Evolutionary conservation across 2,329 filamentous ascomycete genomes (phyloP), one percentile per base, ranked within the genome.

Genomic region (Lomentospora prolificans): DNA sequence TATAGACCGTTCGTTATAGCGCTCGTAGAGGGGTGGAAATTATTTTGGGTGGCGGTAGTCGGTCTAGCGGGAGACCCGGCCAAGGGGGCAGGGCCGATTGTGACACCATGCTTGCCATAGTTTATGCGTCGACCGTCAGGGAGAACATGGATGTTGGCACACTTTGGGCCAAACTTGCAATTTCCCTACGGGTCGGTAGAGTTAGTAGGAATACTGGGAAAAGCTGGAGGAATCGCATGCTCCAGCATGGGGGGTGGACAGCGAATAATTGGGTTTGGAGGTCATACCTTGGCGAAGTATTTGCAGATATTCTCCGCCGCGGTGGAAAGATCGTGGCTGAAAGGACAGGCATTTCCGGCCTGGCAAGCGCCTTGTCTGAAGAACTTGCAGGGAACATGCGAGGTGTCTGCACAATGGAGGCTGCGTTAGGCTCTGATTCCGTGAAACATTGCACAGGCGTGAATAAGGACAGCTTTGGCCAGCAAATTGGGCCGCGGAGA

Each of bases 341-440:
- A 99, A 41, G 94, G 94, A 75, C 94, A 99, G 61, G 91, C 90
- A 69, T 88, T 89, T 64, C 94, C 94, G 57, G 94, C 94, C 79
- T 97, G 92, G 71, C 94, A 99, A 65, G 90, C 85, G 69, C 92
- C 91, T 75, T 96, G 90, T 55, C 90, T 86, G 73, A 94, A 99
- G 86, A 99, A 99, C 79, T 97, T 97, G 87, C 94, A 99, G 39
- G 94, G 94, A 48, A 99, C 94, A 75, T 97, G 94, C 59, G 91
- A 87, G 17, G 94, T 96, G 71, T 96, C 92, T 96, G 14, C 8
- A 44, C 12, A 27, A 14, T 25, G n/a, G 10, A 22, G n/a, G 27
- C 33, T 14, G 22, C 14, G n/a, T 31, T 28, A 50, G 25, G 22
- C 22, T 17, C 12, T 17, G 27, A 36, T 19, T 17, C 22, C 6